These are phyloP conservation scores for Spinellus fusiger DNA, from an alignment of 192 early-diverging fungal species.

Conservation along the genomic window DNA sequence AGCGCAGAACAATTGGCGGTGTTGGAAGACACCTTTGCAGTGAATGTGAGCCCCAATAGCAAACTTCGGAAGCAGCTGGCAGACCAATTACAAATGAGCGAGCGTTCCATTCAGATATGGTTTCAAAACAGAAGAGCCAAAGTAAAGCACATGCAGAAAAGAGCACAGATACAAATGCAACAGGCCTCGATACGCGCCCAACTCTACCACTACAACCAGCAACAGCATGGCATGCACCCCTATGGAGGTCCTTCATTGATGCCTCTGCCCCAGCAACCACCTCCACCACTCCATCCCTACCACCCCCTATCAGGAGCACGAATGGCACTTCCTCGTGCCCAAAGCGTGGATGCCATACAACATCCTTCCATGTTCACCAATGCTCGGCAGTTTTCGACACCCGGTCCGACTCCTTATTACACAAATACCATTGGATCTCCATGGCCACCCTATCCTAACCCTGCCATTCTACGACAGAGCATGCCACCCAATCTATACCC, in stretches of 20 bases:
- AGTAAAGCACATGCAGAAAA: slow-evolving; percentile 28
- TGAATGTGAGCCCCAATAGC: slow-evolving; percentile 59
- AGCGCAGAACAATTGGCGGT: slow-evolving; percentile 59
- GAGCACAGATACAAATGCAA: slow-evolving; percentile 26
- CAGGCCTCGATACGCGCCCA: slow-evolving; percentile 23
- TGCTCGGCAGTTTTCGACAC: background rate
- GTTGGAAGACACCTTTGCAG: slow-evolving; percentile 61
- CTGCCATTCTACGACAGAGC: background rate
- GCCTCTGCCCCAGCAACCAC: background rate
- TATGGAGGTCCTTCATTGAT: slow-evolving; percentile 5
- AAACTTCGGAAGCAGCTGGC: slow-evolving; percentile 60
- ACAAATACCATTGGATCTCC: background rate
- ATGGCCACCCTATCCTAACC: background rate
- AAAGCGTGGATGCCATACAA: background rate
- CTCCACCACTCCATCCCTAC: background rate
- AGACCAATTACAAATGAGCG: slow-evolving; percentile 61
- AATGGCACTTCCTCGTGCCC: background rate
- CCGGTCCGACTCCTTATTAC: background rate
- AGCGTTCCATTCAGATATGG: slow-evolving; percentile 32
- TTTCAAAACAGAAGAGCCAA: slow-evolving; percentile 29
- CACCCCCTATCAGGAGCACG: background rate
- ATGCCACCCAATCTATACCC: slow-evolving; percentile 1
- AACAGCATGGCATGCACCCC: slow-evolving; percentile 6
- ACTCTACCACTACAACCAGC: slow-evolving; percentile 23
- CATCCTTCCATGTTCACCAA: background rate